These are phyloP conservation scores for Uncinocarpus reesii DNA, from an alignment of 2,329 filamentous ascomycete species.

Conservation along the genomic window DNA sequence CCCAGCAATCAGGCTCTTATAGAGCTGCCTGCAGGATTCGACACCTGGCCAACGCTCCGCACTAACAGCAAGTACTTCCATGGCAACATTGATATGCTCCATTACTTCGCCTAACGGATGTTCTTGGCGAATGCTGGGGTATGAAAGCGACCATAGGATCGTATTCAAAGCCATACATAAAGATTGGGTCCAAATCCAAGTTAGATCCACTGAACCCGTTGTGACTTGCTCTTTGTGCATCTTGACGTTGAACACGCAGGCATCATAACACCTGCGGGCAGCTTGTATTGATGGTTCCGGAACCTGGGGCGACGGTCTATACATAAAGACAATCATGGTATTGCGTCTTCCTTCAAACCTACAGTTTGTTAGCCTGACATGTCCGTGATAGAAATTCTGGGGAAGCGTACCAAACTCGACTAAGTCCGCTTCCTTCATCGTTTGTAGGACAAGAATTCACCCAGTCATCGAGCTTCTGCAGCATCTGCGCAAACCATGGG, in stretches of 20 bases:
- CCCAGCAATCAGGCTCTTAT: constrained; percentile 72
- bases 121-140: constrained; percentile 64
- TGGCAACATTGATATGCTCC: constrained; percentile 58
- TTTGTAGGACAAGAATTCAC: constrained; percentile 63
- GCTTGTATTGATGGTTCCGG: constrained; percentile 72
- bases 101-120: constrained; percentile 68
- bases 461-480: constrained; percentile 70
- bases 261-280: constrained; percentile 72
- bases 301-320: constrained; percentile 83
- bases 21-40: constrained; percentile 70
- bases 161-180: constrained; percentile 90
- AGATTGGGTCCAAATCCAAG: constrained; percentile 83
- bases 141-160: constrained; percentile 83
- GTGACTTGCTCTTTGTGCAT: constrained; percentile 72
- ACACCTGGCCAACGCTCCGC: constrained; percentile 89
- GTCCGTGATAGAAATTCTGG: neutral
- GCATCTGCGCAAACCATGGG: constrained; percentile 77
- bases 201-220: constrained; percentile 66
- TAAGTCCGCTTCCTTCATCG: constrained; percentile 58
- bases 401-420: constrained; percentile 63
- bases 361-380: constrained; percentile 14
- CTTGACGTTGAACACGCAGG: constrained; percentile 68
- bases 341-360: constrained; percentile 63
- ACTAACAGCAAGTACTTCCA: constrained; percentile 69
- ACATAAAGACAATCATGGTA: constrained; percentile 78